Conservation (phyloP, 2,329 filamentous ascomycete species). For the Fusarium virguliforme region DNA sequence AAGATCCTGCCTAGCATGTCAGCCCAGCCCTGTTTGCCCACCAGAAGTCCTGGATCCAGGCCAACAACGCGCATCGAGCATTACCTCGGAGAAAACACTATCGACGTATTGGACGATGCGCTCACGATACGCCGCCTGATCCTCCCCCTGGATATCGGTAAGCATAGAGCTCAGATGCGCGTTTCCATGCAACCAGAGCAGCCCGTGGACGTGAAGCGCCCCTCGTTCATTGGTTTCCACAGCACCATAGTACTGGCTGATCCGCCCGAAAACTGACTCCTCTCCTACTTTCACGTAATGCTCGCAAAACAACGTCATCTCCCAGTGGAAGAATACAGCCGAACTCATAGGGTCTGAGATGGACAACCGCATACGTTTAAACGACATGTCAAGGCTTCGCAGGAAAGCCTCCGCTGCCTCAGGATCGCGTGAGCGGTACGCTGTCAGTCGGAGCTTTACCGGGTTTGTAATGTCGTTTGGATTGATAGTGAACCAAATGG, state of each 20-base stretch:
- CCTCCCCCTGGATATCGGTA: neutral
- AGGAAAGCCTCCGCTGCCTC: neutral
- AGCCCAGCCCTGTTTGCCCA: neutral
- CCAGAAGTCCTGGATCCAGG: too few relatives aligned
- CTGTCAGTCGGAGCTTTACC: neutral
- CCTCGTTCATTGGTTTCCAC: conserved; percentile 23
- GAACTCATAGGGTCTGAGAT: conserved; percentile 26
- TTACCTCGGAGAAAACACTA: conserved; percentile 23
- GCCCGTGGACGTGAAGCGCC: conserved; percentile 15
- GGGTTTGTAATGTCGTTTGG: conserved; percentile 14
- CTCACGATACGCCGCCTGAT: conserved; percentile 3
- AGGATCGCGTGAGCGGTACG: neutral
- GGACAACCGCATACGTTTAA: neutral
- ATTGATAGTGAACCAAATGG: conserved; percentile 24
- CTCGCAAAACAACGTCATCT: conserved; percentile 20
- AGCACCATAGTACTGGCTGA: neutral
- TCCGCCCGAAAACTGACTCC: conserved; percentile 11
- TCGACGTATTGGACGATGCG: conserved; percentile 16
- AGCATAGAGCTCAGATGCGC: conserved; percentile 3
- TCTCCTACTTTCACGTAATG: conserved; percentile 6
- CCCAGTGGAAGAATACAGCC: conserved; percentile 14
- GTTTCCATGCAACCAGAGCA: conserved; percentile 25
- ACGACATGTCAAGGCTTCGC: neutral
- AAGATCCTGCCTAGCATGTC: conserved; percentile 7
- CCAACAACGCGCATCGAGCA: too few relatives aligned